Evolutionary conservation across 2,329 filamentous ascomycete genomes (phyloP), one percentile per base, ranked within the genome.

Genomic region (Claviceps digitariae): DNA sequence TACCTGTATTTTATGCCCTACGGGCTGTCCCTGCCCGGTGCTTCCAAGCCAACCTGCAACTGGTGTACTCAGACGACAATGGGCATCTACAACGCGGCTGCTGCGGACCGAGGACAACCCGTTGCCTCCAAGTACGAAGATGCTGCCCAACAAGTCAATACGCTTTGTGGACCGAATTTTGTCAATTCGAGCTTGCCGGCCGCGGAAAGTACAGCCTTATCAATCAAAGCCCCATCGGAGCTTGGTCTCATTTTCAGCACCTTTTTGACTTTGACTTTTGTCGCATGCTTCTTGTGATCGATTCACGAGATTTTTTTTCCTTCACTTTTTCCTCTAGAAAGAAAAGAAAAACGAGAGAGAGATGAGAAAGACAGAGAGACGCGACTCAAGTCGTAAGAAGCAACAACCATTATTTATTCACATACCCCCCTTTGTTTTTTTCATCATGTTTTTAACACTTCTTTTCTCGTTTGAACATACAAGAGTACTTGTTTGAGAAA

Each of bases 1-100:
- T 91, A 90, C 63, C 77, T 93, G 38, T 98, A 96, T 71, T 91
- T 86, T 62, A 73, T 97, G 3, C 87, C 90, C 0, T 76, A 95
- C 53, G 93, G 93, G 55, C 76, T 83, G 43, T 68, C 74, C 0
- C 71, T 96, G 13, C 87, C 87, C 0, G 74, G 73, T 15, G 77
- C 77, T 23, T 79, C 83, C 27, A 73, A 75, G n/a, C 87, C 90
- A 1, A 81, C 77, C 1, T 98, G 93, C 72, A 83, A 79, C 60
- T 71, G 72, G 43, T 97, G 93, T 66, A 74, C 93, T 45, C 75
- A 83, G 62, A 74, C 87, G 56, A 91, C 87, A 4, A 95, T 97
- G 89, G 75, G 76, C 27, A 78, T 95, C 20, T 96, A 86, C 67
- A 82, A 86, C 52, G 69, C 78, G 0, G 84, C 84, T 31, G 82